Evolutionary conservation across 805 yeast genomes (phyloP).

Genomic region (Candida berthetii): DNA sequence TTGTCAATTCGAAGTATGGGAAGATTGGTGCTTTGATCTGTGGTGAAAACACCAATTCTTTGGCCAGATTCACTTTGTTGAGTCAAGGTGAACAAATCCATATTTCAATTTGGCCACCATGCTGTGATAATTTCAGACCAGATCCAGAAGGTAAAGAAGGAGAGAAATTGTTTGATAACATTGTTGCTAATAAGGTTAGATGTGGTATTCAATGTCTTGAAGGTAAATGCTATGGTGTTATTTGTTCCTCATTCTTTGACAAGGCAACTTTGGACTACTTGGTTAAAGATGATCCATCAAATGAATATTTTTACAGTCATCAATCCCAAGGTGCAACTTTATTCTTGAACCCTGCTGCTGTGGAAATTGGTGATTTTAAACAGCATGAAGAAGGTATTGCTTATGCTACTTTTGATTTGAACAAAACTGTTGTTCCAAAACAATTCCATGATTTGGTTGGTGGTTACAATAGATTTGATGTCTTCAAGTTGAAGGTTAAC

Average conservation of each 20-base stretch:
- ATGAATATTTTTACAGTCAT: constrained; percentile 9
- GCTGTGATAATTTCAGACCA: constrained; percentile 5
- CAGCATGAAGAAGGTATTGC: constrained; percentile 19
- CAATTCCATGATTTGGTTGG: constrained; percentile 21
- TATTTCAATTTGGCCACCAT: constrained; percentile 18
- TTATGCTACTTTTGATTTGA: constrained; percentile 18
- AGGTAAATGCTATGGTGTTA: constrained; percentile 18
- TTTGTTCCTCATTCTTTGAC: constrained; percentile 17
- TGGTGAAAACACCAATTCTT: constrained; percentile 19
- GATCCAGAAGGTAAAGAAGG: constrained; percentile 2
- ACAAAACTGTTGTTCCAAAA: constrained; percentile 17
- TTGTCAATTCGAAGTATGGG: constrained; percentile 14
- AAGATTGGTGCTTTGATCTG: constrained; percentile 17
- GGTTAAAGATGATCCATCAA: constrained; percentile 18
- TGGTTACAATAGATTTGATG: constrained; percentile 19
- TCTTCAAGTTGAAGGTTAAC: constrained; percentile 14
- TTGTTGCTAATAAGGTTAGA: constrained; percentile 17
- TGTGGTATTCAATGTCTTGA: constrained; percentile 19
- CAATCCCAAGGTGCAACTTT: constrained; percentile 17
- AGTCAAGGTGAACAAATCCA: constrained; percentile 20
- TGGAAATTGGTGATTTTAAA: constrained; percentile 18
- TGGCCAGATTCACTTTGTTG: constrained; percentile 18
- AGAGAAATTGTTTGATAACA: constrained; percentile 10
- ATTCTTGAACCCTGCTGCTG: constrained; percentile 16
- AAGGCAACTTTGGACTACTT: constrained; percentile 12